Evolutionary conservation across 1,284 basidiomycete species (phyloP).

Genomic region (Trametes versicolor): DNA sequence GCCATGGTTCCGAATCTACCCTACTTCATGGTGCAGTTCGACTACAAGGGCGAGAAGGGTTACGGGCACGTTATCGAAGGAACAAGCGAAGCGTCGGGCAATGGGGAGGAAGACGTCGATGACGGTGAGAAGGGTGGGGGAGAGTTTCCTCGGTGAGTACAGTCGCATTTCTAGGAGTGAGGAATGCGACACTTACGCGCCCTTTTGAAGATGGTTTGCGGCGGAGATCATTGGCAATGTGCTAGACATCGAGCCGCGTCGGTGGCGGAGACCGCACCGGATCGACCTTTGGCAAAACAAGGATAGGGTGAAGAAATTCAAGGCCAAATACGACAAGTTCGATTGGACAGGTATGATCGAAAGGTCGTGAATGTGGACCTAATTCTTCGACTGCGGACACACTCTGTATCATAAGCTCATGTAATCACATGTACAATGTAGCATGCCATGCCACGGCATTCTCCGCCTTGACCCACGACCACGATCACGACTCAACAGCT

Average conservation of each 20-base stretch:
- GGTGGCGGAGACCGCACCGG: slow-evolving; percentile 84
- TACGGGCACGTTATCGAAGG: slow-evolving; percentile 98
- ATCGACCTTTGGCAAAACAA: slow-evolving; percentile 79
- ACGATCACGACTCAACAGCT: too few species aligned
- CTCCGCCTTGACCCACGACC: too few species aligned
- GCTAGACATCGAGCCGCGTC: slow-evolving; percentile 87
- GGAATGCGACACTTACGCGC: neutral
- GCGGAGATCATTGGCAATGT: slow-evolving; percentile 95
- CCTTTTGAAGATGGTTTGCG: slow-evolving; percentile 87
- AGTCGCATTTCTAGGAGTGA: neutral
- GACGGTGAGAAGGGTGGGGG: slow-evolving; percentile 91
- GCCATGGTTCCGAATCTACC: slow-evolving; percentile 96
- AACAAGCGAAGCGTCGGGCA: slow-evolving; percentile 68
- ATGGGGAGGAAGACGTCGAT: slow-evolving; percentile 75
- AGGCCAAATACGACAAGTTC: slow-evolving; percentile 73
- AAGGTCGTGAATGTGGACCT: slow-evolving; percentile 25
- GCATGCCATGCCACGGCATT: too few species aligned
- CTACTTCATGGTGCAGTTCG: slow-evolving; percentile 99
- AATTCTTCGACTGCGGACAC: neutral
- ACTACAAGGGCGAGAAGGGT: slow-evolving; percentile 96
- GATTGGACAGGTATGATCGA: slow-evolving; percentile 83
- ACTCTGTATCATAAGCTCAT: neutral
- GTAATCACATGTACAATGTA: neutral
- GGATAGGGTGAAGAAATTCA: slow-evolving; percentile 75
- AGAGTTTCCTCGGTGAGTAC: slow-evolving; percentile 85